Percentiles rank a stretch among this genome's conserved stretches.
Conservation (phyloP, 2,329 filamentous ascomycete species). For the Ophidiomyces ophidiicola region DNA sequence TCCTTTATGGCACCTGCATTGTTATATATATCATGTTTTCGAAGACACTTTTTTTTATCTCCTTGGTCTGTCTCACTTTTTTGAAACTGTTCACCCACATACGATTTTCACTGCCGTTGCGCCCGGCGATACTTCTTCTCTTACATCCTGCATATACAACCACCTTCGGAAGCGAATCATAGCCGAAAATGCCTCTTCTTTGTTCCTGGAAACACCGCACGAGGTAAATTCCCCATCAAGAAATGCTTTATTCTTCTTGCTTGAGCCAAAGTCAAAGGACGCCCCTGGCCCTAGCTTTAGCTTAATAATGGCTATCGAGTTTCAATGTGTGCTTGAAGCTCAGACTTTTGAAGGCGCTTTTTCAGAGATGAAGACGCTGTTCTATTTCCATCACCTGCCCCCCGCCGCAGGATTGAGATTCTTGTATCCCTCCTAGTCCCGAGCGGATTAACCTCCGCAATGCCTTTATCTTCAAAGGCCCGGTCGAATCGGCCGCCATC, state of each 20-base stretch:
- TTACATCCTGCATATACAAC: neutral
- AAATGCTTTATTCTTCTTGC: neutral
- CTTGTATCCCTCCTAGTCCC: neutral
- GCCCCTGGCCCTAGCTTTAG: constrained; percentile 1
- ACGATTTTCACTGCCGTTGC: constrained; percentile 1
- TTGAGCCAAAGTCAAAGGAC: neutral
- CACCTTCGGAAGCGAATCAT: constrained; percentile 7
- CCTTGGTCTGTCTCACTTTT: neutral
- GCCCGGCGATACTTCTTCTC: neutral
- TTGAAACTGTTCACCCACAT: neutral
- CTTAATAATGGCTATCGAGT: constrained; percentile 1
- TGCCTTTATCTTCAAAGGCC: constrained; percentile 3
- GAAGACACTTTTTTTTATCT: neutral
- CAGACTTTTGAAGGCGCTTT: neutral
- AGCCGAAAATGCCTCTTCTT: constrained; percentile 10
- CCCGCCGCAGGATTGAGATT: neutral
- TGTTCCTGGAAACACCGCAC: constrained; percentile 9
- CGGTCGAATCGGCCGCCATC: constrained; percentile 7
- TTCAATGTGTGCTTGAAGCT: neutral
- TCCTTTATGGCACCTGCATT: constrained; percentile 7
- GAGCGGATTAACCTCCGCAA: constrained; percentile 2
- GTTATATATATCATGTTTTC: constrained; percentile 1
- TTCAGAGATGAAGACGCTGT: constrained; percentile 1
- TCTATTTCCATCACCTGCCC: neutral
- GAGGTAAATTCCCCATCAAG: constrained; percentile 6